These are phyloP conservation scores for Aquilaria agallochum DNA, from an alignment of 441 rosid species.

Conservation along the genomic window DNA sequence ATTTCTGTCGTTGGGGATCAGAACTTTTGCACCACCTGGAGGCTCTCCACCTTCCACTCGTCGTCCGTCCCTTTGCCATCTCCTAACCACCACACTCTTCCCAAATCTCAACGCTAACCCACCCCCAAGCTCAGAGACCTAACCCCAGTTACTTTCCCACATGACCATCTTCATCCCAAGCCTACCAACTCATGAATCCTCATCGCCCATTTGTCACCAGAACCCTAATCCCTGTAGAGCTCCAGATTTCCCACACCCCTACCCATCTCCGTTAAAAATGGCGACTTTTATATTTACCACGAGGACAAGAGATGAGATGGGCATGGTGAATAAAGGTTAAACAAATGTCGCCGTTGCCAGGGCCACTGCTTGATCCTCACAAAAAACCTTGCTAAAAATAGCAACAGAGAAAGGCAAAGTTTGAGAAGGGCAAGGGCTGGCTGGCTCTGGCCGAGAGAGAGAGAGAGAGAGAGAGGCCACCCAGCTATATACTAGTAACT, in stretches of 20 bases:
- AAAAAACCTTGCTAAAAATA: constrained; percentile 50
- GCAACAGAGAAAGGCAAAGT: constrained; percentile 16
- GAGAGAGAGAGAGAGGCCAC: too few species aligned
- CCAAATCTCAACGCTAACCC: constrained; percentile 20
- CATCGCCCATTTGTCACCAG: constrained; percentile 32
- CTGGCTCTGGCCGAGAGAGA: too few species aligned
- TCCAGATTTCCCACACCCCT: constrained; percentile 15
- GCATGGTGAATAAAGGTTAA: constrained; percentile 39
- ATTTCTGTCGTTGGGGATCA: constrained; percentile 46
- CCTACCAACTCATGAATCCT: constrained; percentile 25
- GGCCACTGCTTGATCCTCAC: constrained; percentile 6
- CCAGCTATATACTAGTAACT: not conserved
- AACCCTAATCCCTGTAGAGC: constrained; percentile 24
- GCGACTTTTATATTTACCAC: constrained; percentile 4
- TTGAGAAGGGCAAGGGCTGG: too few species aligned
- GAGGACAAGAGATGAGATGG: constrained; percentile 22
- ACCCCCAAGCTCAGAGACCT: constrained; percentile 1
- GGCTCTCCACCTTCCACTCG: constrained; percentile 53
- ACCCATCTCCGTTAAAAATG: constrained; percentile 14
- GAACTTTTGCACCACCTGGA: constrained; percentile 86
- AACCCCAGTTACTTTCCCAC: constrained; percentile 31
- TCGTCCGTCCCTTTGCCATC: constrained; percentile 38
- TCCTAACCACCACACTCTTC: constrained; percentile 24
- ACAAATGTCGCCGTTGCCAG: constrained; percentile 56
- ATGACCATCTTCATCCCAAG: not conserved